A percentile compares a stretch with the other conserved stretches of the same genome.
These are phyloP conservation scores for Phaeophleospora eucalypticola DNA, from an alignment of 2,329 filamentous ascomycete species.

Conservation along the genomic window DNA sequence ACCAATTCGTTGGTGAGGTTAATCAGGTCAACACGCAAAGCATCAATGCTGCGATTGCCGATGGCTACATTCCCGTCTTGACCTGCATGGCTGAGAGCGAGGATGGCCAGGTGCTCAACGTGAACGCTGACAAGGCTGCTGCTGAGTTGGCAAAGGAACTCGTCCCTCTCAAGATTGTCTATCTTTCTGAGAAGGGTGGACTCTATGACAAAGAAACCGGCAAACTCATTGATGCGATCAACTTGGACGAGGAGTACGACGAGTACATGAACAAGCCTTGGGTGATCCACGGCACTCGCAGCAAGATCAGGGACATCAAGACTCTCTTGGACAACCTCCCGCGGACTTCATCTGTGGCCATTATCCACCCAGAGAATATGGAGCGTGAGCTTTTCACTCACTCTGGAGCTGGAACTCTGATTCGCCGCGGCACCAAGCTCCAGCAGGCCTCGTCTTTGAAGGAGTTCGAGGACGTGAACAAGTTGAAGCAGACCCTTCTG, in stretches of 20 bases:
- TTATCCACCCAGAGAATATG: constrained; percentile 92
- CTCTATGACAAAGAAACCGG: constrained; percentile 90
- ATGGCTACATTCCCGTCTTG: constrained; percentile 86
- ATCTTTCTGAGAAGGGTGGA: constrained; percentile 96
- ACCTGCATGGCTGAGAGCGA: constrained; percentile 94
- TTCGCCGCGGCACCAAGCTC: constrained; percentile 87
- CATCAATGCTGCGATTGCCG: constrained; percentile 85
- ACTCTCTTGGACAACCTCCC: constrained; percentile 84
- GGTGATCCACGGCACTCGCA: constrained; percentile 88
- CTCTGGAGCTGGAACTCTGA: constrained; percentile 87
- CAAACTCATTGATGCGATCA: constrained; percentile 94
- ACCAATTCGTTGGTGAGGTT: constrained; percentile 92
- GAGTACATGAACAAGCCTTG: constrained; percentile 88
- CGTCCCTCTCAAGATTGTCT: constrained; percentile 94
- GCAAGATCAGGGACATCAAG: constrained; percentile 98
- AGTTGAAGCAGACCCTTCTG: constrained; percentile 77
- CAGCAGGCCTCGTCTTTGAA: constrained; percentile 66
- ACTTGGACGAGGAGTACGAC: constrained; percentile 94
- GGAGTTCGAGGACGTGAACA: constrained; percentile 70
- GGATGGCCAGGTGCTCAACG: constrained; percentile 90
- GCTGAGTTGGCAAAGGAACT: constrained; percentile 85
- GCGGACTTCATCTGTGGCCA: constrained; percentile 88
- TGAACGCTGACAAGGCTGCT: constrained; percentile 95
- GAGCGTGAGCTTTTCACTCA: constrained; percentile 97
- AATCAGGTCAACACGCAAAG: constrained; percentile 84